A percentile compares a stretch with the other conserved stretches of the same genome.
These are phyloP conservation scores for Iris macrosiphon DNA, from an alignment of 106 monocot species.

Conservation along the genomic window DNA sequence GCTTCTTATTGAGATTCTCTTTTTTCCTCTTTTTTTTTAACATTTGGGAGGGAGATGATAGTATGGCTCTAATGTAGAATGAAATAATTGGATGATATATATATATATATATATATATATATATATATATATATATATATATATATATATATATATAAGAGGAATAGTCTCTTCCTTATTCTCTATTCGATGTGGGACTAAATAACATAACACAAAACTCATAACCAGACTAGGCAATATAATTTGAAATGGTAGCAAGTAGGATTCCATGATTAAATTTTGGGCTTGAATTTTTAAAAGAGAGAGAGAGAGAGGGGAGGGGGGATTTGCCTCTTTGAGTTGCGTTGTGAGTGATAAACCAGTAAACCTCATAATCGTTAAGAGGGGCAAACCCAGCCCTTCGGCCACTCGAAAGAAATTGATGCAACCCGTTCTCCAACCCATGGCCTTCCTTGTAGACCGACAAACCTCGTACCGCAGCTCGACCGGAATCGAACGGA, in stretches of 20 bases:
- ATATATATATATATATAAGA: not conserved
- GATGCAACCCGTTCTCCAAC: slow-evolving; percentile 6
- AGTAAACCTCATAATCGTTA: slow-evolving; percentile 24
- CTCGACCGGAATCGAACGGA: slow-evolving; percentile 26
- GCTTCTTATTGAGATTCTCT: no score
- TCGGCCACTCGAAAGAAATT: slow-evolving; percentile 17
- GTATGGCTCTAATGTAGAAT: no score
- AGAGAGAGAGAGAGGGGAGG: not conserved
- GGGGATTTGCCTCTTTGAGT: slow-evolving; percentile 4
- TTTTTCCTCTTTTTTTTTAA: no score
- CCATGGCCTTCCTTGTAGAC: slow-evolving; percentile 34
- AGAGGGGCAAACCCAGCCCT: slow-evolving; percentile 37
- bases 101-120: no score
- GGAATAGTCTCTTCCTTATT: not conserved
- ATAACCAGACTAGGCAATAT: no score
- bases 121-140: no score
- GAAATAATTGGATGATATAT: no score
- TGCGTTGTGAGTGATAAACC: slow-evolving; percentile 15
- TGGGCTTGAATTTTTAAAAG: not conserved
- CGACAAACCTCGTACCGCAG: slow-evolving; percentile 20
- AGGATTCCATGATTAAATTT: not conserved
- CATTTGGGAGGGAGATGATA: no score
- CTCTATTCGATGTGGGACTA: not conserved
- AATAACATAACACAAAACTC: no score
- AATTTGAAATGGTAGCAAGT: not conserved